Evolutionary conservation across 768 basidiomycete species (phyloP).

Genomic region (Hypholoma fasciculare): DNA sequence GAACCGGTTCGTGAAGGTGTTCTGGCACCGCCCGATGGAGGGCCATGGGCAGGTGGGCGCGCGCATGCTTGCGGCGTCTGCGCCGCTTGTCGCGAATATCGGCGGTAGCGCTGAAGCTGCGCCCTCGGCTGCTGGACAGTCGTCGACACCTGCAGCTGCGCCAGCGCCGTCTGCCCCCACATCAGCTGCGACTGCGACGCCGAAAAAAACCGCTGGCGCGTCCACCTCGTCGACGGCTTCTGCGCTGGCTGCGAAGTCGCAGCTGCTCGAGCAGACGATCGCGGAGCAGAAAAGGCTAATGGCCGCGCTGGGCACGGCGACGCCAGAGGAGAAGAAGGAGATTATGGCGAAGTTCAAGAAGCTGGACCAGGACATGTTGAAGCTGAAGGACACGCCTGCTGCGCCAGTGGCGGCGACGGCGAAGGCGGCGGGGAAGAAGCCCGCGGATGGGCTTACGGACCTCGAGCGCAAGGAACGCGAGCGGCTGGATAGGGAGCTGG

Average conservation of each 20-base stretch:
- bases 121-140: slow-evolving; percentile 13
- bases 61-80: slow-evolving; percentile 80
- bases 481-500: slow-evolving; percentile 82
- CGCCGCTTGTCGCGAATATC: slow-evolving; percentile 71
- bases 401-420: slow-evolving; percentile 23
- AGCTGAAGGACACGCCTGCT: slow-evolving; percentile 24
- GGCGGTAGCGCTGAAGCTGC: slow-evolving; percentile 32
- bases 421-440: slow-evolving; percentile 18
- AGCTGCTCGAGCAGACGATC: slow-evolving; percentile 78
- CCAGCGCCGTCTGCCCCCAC: slow-evolving; percentile 12
- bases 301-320: slow-evolving; percentile 61
- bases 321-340: slow-evolving; percentile 75
- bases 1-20: slow-evolving; percentile 93
- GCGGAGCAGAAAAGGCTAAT: slow-evolving; percentile 88
- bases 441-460: slow-evolving; percentile 32
- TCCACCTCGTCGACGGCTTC: slow-evolving; percentile 21
- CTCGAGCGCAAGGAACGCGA: slow-evolving; percentile 61
- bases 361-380: slow-evolving; percentile 78
- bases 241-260: slow-evolving; percentile 72
- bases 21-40: slow-evolving; percentile 94
- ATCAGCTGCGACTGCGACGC: slow-evolving; percentile 8
- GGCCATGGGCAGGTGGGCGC: slow-evolving; percentile 83
- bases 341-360: slow-evolving; percentile 77
- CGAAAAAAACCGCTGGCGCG: slow-evolving; percentile 10
- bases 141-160: slow-evolving; percentile 12